Conservation (phyloP, 164 flowering plant species). For the Vitis labrusca region DNA sequence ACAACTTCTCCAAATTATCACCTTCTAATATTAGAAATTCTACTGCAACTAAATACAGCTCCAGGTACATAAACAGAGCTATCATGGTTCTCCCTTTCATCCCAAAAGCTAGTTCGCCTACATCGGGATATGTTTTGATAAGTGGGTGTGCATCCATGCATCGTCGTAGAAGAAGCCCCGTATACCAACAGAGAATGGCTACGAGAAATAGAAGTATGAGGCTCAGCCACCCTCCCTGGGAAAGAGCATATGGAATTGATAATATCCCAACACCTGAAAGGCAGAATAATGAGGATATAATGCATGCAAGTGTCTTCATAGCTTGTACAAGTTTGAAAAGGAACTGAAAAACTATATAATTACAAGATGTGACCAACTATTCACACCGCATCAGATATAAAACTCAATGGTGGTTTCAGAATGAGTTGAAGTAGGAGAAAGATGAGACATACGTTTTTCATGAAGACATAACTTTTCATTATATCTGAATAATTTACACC, state of each 20-base stretch:
- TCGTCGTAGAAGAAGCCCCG: constrained; percentile 48
- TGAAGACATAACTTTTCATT: too few species aligned
- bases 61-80: constrained; percentile 42
- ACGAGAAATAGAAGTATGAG: constrained; percentile 38
- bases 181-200: constrained; percentile 52
- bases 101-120: constrained; percentile 47
- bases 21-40: constrained; percentile 65
- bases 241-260: constrained; percentile 67
- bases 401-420: too few species aligned
- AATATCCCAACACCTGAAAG: constrained; percentile 70
- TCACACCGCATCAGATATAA: too few species aligned
- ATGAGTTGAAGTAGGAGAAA: not conserved
- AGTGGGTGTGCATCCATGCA: constrained; percentile 50
- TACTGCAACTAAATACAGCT: constrained; percentile 44
- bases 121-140: constrained; percentile 58
- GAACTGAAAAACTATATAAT: too few species aligned
- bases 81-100: constrained; percentile 36
- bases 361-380: too few species aligned
- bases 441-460: too few species aligned
- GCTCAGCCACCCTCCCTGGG: constrained; percentile 72
- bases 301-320: too few species aligned
- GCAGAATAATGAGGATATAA: not conserved
- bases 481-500: too few species aligned
- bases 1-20: constrained; percentile 49
- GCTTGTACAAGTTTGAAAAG: not conserved